A percentile compares a stretch with the other conserved stretches of the same genome.
Evolutionary conservation across 2,329 filamentous ascomycete species (phyloP).

Genomic region (Pseudogymnoascus pannorum): DNA sequence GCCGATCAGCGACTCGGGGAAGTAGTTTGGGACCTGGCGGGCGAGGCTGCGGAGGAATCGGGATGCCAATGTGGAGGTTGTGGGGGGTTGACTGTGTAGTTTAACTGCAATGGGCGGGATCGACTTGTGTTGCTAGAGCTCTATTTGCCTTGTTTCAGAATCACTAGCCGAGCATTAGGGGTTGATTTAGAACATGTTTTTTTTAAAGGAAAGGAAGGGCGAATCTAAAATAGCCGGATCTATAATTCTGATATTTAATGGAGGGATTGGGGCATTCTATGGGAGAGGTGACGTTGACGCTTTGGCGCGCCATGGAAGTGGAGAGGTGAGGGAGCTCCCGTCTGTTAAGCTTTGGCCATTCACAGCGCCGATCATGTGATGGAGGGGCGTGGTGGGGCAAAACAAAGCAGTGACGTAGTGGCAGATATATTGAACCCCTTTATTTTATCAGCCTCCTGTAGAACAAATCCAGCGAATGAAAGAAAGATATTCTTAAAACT

Average conservation of each 20-base stretch:
- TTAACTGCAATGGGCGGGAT: not conserved
- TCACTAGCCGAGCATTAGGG: not conserved
- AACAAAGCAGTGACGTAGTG: not conserved
- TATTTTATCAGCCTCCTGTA: not conserved
- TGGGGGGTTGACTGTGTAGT: not conserved
- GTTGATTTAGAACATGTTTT: not conserved
- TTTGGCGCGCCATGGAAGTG: not conserved
- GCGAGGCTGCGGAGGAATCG: not conserved
- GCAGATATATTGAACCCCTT: not conserved
- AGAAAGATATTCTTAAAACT: conserved; percentile 4
- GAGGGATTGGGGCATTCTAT: not conserved
- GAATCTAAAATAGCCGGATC: not conserved
- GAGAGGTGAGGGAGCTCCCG: not conserved
- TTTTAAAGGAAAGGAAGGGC: not conserved
- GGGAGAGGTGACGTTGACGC: conserved; percentile 5
- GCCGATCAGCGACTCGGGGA: not conserved
- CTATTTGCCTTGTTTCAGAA: not conserved
- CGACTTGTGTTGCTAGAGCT: not conserved
- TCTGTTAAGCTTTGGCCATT: not conserved
- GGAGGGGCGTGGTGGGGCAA: not conserved
- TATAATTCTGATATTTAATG: not conserved
- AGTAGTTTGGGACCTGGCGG: not conserved
- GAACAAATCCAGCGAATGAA: not conserved
- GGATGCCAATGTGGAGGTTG: conserved; percentile 8
- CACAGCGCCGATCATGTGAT: not conserved